Conservation (phyloP, 371 early-diverging fungal genomes). For the Rhizopus sp. region DNA sequence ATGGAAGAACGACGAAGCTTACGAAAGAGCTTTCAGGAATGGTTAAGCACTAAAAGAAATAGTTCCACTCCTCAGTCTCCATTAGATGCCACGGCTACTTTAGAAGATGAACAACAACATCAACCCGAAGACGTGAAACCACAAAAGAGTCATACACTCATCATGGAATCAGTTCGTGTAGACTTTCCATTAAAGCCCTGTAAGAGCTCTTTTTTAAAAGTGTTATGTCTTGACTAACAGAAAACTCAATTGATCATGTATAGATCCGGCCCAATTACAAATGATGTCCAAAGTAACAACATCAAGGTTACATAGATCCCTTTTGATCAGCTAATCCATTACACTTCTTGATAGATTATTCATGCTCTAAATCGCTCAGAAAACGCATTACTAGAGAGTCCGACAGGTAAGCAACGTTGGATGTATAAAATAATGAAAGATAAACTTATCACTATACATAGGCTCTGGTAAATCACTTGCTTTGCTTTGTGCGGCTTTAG, state of each 20-base stretch:
- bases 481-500: slow-evolving; percentile 53
- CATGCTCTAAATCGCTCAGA: slow-evolving; percentile 47
- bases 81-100: background rate
- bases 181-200: slow-evolving; percentile 60
- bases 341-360: slow-evolving; percentile 42
- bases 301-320: background rate
- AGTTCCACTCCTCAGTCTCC: too few species aligned
- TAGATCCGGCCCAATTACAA: slow-evolving; percentile 59
- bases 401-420: slow-evolving; percentile 48
- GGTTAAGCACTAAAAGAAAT: too few species aligned
- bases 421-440: background rate
- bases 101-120: too few species aligned
- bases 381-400: slow-evolving; percentile 62
- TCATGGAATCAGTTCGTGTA: slow-evolving; percentile 43
- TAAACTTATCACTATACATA: slow-evolving; percentile 7
- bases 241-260: background rate
- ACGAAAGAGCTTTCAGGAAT: too few species aligned
- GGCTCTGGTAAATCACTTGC: slow-evolving; percentile 65
- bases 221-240: background rate
- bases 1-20: too few species aligned
- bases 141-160: slow-evolving; percentile 9
- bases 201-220: slow-evolving; percentile 22
- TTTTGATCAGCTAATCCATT: background rate
- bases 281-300: slow-evolving; percentile 56
- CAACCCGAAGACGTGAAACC: too few species aligned